These are phyloP conservation scores for Cardamine occulta DNA, from an alignment of 345 rosid genomes.

Conservation along the genomic window DNA sequence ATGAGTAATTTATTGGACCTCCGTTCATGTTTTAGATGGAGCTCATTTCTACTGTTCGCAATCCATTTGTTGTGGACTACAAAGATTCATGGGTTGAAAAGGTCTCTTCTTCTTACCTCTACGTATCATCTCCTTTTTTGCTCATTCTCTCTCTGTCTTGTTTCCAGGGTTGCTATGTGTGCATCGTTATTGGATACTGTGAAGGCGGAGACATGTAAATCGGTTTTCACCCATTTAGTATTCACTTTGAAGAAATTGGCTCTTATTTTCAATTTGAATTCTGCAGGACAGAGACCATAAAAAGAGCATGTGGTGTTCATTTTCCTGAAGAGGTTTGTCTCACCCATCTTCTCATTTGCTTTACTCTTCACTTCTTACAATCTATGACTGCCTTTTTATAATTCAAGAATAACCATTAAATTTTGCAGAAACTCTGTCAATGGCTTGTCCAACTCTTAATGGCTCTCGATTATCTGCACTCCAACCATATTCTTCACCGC, in stretches of 20 bases:
- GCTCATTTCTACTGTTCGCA: constrained; percentile 79
- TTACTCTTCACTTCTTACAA: constrained; percentile 5
- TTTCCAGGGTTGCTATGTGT: constrained; percentile 91
- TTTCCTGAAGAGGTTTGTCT: constrained; percentile 81
- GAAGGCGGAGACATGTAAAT: constrained; percentile 96
- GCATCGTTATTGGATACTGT: constrained; percentile 92
- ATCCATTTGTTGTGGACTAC: constrained; percentile 94
- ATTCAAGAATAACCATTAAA: not conserved
- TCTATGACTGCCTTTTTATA: not conserved
- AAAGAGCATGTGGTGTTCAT: constrained; percentile 69
- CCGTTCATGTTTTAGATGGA: constrained; percentile 68
- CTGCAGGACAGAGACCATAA: constrained; percentile 86
- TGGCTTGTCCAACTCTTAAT: constrained; percentile 85
- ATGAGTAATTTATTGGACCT: constrained; percentile 9
- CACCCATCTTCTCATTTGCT: constrained; percentile 1
- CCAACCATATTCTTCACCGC: constrained; percentile 84
- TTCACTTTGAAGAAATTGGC: constrained; percentile 9
- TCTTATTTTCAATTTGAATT: constrained; percentile 32
- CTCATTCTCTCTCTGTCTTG: constrained; percentile 2
- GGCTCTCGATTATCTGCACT: constrained; percentile 81
- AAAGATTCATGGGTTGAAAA: constrained; percentile 99
- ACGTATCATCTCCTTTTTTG: not conserved
- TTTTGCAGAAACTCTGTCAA: constrained; percentile 77
- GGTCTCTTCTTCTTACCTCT: constrained; percentile 47
- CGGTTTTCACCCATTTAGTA: not conserved